Evolutionary conservation across 192 early-diverging fungal species (phyloP).

Genomic region (Entrophospora sp.): DNA sequence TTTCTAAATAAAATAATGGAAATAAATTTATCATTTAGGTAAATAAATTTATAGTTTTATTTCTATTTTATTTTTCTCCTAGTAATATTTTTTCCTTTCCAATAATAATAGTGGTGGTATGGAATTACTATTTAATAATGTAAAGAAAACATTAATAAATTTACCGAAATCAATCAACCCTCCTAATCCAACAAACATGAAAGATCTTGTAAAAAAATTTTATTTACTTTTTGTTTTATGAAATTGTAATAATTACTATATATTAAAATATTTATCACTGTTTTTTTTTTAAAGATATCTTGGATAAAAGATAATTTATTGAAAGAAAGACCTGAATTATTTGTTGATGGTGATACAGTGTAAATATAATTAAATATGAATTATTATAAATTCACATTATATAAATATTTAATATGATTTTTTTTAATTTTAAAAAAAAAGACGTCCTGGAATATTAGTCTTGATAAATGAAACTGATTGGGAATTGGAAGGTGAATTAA

Average conservation of each 20-base stretch:
- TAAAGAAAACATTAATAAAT: constrained; percentile 44
- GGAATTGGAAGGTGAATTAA: constrained; percentile 86
- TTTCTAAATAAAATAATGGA: no score
- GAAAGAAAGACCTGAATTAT: constrained; percentile 74
- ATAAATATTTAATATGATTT: background rate
- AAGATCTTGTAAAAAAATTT: constrained; percentile 51
- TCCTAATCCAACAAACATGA: constrained; percentile 25
- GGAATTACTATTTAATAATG: constrained; percentile 82
- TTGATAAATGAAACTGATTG: constrained; percentile 93
- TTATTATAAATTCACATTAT: no score
- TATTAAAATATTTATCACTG: background rate
- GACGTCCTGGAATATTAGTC: constrained; percentile 91
- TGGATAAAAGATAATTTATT: constrained; percentile 63
- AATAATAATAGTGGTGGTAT: constrained; percentile 64
- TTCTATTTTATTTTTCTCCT: background rate
- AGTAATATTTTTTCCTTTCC: background rate
- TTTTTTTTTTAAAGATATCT: constrained; percentile 31
- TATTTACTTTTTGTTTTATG: background rate
- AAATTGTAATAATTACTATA: background rate
- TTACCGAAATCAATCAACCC: constrained; percentile 34
- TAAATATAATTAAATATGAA: constrained; percentile 30
- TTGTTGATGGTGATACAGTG: constrained; percentile 74
- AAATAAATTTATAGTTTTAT: background rate
- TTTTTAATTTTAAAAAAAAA: constrained; percentile 22
- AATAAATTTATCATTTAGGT: constrained; percentile 17